These are phyloP conservation scores for Fusarium lateritium DNA, from an alignment of 2,329 filamentous ascomycete genomes.

Conservation along the genomic window DNA sequence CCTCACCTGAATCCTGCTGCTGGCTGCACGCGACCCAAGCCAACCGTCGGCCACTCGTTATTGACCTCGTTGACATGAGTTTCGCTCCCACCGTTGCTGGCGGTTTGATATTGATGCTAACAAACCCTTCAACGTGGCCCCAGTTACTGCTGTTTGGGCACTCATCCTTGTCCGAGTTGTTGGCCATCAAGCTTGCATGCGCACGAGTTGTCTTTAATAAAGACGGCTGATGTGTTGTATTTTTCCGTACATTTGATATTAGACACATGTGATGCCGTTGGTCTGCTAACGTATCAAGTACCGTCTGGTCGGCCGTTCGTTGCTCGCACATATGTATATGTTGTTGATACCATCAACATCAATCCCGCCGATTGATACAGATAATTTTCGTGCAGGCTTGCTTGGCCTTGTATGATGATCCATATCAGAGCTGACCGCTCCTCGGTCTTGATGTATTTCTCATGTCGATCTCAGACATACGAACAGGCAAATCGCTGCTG, in stretches of 20 bases:
- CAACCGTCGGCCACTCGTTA: conserved; percentile 43
- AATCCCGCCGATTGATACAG: conserved; percentile 8
- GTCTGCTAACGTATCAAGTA: conserved; percentile 8
- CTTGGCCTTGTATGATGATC: conserved; percentile 24
- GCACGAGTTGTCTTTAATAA: conserved; percentile 27
- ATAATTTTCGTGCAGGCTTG: conserved; percentile 5
- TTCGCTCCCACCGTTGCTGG: conserved; percentile 48
- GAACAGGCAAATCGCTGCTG: conserved; percentile 27
- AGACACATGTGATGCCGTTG: conserved; percentile 16
- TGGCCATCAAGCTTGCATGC: conserved; percentile 23
- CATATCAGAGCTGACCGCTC: conserved; percentile 40
- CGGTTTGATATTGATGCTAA: conserved; percentile 50
- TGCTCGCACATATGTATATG: conserved; percentile 10
- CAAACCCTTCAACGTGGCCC: conserved; percentile 45
- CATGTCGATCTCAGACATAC: conserved; percentile 42
- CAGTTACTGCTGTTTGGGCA: conserved; percentile 43
- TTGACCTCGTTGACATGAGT: conserved; percentile 42
- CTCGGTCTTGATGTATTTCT: conserved; percentile 23
- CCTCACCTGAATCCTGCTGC: conserved; percentile 51
- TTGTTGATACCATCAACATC: conserved; percentile 26
- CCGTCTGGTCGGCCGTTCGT: conserved; percentile 14
- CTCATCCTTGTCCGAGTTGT: conserved; percentile 24
- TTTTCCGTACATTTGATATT: conserved; percentile 13
- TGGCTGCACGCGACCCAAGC: conserved; percentile 48
- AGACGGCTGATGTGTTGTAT: conserved; percentile 20